These are phyloP conservation scores for Gelatoporia subvermispora DNA, from an alignment of 768 basidiomycete species.

Conservation along the genomic window DNA sequence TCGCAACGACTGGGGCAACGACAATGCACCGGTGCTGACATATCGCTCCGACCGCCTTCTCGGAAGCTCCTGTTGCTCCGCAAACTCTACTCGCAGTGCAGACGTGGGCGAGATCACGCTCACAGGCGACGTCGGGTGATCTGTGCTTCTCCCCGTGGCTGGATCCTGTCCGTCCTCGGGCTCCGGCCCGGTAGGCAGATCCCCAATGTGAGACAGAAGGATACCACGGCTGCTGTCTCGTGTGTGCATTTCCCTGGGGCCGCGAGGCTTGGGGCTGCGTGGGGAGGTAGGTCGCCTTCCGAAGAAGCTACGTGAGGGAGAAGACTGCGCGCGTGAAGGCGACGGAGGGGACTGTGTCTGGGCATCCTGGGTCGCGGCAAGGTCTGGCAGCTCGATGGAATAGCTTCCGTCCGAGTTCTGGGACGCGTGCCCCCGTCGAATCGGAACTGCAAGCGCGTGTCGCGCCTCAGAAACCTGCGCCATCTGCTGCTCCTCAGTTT, in stretches of 20 bases:
- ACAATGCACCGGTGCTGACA: slow-evolving; percentile 15
- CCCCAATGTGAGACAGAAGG: slow-evolving; percentile 13
- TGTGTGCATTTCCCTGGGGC: slow-evolving; percentile 22
- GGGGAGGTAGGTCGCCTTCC: slow-evolving; percentile 9
- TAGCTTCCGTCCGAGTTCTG: slow-evolving; percentile 28
- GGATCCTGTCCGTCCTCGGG: slow-evolving; percentile 3
- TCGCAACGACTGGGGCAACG: slow-evolving; percentile 19
- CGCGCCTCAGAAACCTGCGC: background rate
- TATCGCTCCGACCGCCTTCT: slow-evolving; percentile 6
- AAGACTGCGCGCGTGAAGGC: background rate
- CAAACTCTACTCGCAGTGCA: slow-evolving; percentile 25
- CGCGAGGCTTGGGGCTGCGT: slow-evolving; percentile 20
- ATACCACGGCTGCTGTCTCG: slow-evolving; percentile 21
- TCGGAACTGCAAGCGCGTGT: no score
- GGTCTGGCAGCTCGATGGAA: slow-evolving; percentile 23
- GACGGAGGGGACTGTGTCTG: slow-evolving; percentile 9
- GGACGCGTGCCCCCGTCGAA: slow-evolving; percentile 17
- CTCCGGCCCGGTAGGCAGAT: slow-evolving; percentile 4
- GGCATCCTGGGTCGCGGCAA: slow-evolving; percentile 5
- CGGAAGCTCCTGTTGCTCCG: slow-evolving; percentile 13
- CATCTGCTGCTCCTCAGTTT: slow-evolving; percentile 12
- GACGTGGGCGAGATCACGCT: no score
- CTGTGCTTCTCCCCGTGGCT: background rate
- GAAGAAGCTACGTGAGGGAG: background rate
- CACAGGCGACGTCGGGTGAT: slow-evolving; percentile 12